Base-by-base conservation (phyloP, 495 filamentous ascomycete species). In the Daldinia caldariorum region DNA sequence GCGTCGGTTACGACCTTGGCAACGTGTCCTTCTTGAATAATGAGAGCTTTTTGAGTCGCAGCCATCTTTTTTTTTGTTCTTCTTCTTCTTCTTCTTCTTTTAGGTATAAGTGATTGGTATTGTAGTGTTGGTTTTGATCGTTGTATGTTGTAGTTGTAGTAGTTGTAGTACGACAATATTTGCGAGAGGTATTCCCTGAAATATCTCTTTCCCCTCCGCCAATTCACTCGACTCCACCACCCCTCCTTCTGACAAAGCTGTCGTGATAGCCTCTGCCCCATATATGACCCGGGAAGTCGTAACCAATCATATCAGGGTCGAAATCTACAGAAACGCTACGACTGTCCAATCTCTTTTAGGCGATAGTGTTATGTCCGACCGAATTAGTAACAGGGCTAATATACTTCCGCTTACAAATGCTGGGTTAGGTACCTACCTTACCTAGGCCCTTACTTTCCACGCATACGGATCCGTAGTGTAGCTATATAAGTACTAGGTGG, bases 41-140 rank as follows among this genome's bases (percentile, higher is more conserved):
- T 45, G 8, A 62, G 18, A 31, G 59, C 59, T 39, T 62, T 62
- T 29, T 62, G 45, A 39, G 59, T 38, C 13, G 32, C 32, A 62
- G 61, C 31, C 50, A 64, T 56, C 47, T 26, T 57, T 18, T 50
- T 14, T n/a, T 9, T 3, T 20, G 0, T 50, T 50, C 6, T 7
- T 37, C 34, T 37, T 26, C 3, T 26, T n/a, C n/a, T 50, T 50
- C 6, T 7, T 37, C 34, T 37, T 26, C 3, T 26, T n/a, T n/a
- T n/a, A n/a, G 26, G 34, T 35, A 35, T 47, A 47, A 20, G 43
- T 8, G 41, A 45, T 47, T 47, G 43, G 16, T 20, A 47, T 20
- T 47, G 16, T 47, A 10, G 9, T 47, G 9, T 47, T 4, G 1
- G 43, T 47, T 16, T 9, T 10, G 41, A 18, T n/a, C 18, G 16